Evolutionary conservation across 352 stramenopile species (phyloP).

Genomic region (Halophytophthora batemanensis): DNA sequence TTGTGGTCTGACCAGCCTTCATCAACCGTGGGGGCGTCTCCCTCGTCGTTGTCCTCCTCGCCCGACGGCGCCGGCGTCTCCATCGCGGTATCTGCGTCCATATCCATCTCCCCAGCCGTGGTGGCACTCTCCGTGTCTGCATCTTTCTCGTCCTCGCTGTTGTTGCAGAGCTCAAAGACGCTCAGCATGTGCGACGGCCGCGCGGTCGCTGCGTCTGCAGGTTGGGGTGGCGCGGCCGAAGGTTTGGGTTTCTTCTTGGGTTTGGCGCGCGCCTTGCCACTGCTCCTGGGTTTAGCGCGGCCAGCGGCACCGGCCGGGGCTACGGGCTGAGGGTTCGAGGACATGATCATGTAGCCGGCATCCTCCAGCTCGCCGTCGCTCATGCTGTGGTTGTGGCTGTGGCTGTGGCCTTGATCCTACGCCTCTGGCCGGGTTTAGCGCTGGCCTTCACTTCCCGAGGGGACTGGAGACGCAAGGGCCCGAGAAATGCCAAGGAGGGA

Average conservation of each 20-base stretch:
- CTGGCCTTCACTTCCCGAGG: too few relatives aligned
- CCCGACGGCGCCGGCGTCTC: conserved; percentile 34
- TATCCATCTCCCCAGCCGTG: conserved; percentile 26
- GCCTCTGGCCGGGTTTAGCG: too few relatives aligned
- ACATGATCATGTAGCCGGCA: neutral
- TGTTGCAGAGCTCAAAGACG: conserved; percentile 72
- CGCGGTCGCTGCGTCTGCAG: conserved; percentile 10
- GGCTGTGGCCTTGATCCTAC: too few relatives aligned
- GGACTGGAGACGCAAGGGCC: too few relatives aligned
- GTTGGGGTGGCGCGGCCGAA: neutral
- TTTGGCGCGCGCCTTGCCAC: conserved; percentile 24
- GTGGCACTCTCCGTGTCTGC: conserved; percentile 27
- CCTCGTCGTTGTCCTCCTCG: conserved; percentile 35
- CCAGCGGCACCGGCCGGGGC: conserved; percentile 8
- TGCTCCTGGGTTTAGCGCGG: conserved; percentile 12
- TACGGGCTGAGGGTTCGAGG: neutral
- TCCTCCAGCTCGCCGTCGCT: neutral
- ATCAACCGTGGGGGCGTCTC: conserved; percentile 36
- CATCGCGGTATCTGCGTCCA: conserved; percentile 26
- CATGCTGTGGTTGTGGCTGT: too few relatives aligned
- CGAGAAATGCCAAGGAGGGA: neutral
- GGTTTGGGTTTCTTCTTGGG: conserved; percentile 1
- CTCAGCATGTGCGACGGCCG: conserved; percentile 65
- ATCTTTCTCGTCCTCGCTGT: conserved; percentile 41
- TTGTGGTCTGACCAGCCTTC: conserved; percentile 86